Base-by-base conservation (phyloP, 768 basidiomycete species). In the Sutorius australiensis region DNA sequence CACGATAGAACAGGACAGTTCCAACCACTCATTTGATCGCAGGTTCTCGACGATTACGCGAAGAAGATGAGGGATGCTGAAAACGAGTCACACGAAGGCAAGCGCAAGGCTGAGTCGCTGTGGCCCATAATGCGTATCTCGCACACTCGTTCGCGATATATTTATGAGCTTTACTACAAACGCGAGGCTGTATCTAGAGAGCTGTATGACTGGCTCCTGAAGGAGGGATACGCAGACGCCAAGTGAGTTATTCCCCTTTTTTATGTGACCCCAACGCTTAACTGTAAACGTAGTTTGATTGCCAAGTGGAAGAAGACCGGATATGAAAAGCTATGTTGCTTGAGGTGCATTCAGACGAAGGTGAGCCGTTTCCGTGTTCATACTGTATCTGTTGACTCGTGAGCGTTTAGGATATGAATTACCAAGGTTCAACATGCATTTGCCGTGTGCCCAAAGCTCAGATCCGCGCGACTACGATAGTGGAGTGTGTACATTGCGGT, bases 241-340 rank as follows among this genome's bases (percentile, higher is more conserved):
- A 97, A 97, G 95, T 95, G 63, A 65, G 90, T 80, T 30, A 12
- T 40, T 36, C 30, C 36, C 38, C 46, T 31, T 33, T 49, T 42
- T 42, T 39, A 28, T 53, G n/a, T 48, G 44, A 17, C 16, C 33
- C 50, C 36, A 28, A 32, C 43, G 30, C 58, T 57, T 54, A 54
- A 24, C 30, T 36, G 36, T 48, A 36, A 24, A 24, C 4, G 27
- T 59, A 98, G 95, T 67, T 73, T 98, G 67, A 89, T 99, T 67
- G 97, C 97, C 34, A 99, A 99, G 71, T 99, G 97, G 97, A 98
- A 98, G 78, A 99, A 98, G 74, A 77, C 86, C 12, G 97, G 97
- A 6, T 99, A 98, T 69, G 97, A 98, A 73, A 99, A 98, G 69
- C 77, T 99, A 7, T 99, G 97, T 68, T 99, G 97, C 66, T 73